phyloP scores from a whole-genome alignment of 164 flowering plant species.

The grape (Vitis vinifera) region DNA sequence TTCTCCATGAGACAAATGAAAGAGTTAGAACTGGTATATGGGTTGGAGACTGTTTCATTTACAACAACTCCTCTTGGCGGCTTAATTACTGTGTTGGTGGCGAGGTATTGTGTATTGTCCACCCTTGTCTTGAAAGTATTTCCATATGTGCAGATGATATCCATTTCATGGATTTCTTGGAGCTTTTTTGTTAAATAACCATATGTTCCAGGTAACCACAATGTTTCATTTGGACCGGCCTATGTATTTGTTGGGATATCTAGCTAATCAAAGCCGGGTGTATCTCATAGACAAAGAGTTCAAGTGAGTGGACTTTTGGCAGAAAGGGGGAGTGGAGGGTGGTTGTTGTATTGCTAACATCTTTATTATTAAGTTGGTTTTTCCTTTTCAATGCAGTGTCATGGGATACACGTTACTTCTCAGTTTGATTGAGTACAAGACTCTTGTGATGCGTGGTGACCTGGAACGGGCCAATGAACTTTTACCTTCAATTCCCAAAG shows the following conservation, averaged over 20 bases:
- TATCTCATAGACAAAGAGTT: constrained; percentile 97
- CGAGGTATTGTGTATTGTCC: constrained; percentile 58
- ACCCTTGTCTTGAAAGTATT: constrained; percentile 3
- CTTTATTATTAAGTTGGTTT: neutral
- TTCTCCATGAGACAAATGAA: constrained; percentile 89
- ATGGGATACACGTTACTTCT: constrained; percentile 93
- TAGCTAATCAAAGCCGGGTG: constrained; percentile 94
- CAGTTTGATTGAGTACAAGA: constrained; percentile 95
- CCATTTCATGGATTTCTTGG: neutral
- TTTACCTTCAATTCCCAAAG: constrained; percentile 87
- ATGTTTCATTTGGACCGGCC: constrained; percentile 99
- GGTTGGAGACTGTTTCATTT: constrained; percentile 97
- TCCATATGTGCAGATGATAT: neutral
- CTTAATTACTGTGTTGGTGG: constrained; percentile 99
- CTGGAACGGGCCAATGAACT: constrained; percentile 79
- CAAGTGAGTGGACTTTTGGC: constrained; percentile 63
- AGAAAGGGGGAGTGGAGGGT: too few relatives aligned
- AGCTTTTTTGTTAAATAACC: constrained; percentile 4
- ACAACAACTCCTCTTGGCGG: constrained; percentile 91
- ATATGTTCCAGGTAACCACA: constrained; percentile 74
- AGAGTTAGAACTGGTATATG: constrained; percentile 93
- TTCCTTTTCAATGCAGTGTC: constrained; percentile 53
- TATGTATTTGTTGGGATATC: constrained; percentile 96
- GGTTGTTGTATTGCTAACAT: neutral
- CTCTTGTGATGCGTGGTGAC: constrained; percentile 99